Percentiles rank a stretch among this genome's conserved stretches.
Evolutionary conservation across 208 protist genomes (phyloP).

Genomic region (Crithidia acanthocephali): DNA sequence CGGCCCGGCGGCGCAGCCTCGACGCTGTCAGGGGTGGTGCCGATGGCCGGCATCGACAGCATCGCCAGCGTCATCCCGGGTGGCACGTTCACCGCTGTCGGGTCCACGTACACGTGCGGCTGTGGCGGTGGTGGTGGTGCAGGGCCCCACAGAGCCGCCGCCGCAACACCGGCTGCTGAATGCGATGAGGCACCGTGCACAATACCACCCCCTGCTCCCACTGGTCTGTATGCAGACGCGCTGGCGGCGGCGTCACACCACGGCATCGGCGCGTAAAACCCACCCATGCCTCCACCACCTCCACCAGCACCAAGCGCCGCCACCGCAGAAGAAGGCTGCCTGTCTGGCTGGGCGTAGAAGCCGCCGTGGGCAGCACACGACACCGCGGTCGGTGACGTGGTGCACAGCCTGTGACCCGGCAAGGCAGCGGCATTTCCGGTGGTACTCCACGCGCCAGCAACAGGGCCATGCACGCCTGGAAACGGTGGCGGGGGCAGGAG

Average conservation of each 20-base stretch:
- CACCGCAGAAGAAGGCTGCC: too few species aligned
- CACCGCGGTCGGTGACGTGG: too few species aligned
- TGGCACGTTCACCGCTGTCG: neutral
- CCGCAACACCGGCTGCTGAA: too few species aligned
- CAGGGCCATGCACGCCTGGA: neutral
- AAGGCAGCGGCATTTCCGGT: too few species aligned
- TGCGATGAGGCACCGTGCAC: neutral
- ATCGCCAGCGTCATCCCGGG: neutral
- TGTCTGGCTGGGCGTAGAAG: too few species aligned
- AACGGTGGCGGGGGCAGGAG: slow-evolving; percentile 7
- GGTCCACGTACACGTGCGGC: neutral
- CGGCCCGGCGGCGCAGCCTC: neutral
- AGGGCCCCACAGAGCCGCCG: neutral
- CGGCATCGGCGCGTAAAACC: neutral
- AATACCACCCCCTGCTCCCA: neutral
- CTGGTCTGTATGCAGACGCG: neutral
- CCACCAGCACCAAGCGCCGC: too few species aligned
- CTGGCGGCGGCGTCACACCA: neutral
- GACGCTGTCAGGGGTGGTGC: neutral
- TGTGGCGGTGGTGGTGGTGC: neutral
- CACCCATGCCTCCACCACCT: too few species aligned
- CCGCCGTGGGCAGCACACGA: too few species aligned
- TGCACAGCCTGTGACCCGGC: too few species aligned
- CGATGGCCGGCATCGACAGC: neutral
- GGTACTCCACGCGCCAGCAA: too few species aligned